Base-by-base conservation (phyloP, 1,284 basidiomycete genomes). In the Anthracocystis setariae region DNA sequence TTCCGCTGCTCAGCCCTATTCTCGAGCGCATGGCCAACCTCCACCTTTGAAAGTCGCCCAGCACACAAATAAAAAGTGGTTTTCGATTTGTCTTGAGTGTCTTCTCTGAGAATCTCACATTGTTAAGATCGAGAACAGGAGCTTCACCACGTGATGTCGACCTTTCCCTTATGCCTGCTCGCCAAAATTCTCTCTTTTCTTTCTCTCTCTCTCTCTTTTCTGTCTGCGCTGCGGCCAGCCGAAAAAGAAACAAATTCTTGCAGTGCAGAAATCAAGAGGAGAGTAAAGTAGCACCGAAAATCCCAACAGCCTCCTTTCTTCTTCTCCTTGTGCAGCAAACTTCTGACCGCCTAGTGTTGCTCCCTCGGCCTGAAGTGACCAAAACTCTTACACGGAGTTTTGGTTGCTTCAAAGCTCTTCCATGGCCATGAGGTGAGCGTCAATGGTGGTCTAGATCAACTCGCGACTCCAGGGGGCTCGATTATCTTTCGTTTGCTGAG, bases 301-400 rank as follows among this genome's bases (percentile, higher is more conserved):
- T 18, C n/a, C 9, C 37, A 15, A 21, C 13, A 61, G 27, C 18
- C n/a, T 53, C 47, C 58, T 70, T 68, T 43, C 68, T 65, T 71
- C 68, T 58, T 50, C 47, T 71, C 68, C 62, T 65, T 46, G 68
- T 71, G 68, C 68, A 71, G 68, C 68, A 71, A 71, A 71, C 68
- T 61, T 56, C 20, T 50, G 68, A 61, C 68, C 62, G 57, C 62
- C 68, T 71, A 64, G 68, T 71, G 68, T 71, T 71, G 68, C 68
- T 71, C 68, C 68, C 68, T 71, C 68, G 62, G 62, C 68, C 60
- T 59, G 53, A 46, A 52, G 48, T 17, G 23, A 13, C 17, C 13
- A 21, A 8, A n/a, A n/a, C n/a, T n/a, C 21, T 42, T 23, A 13
- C 24, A 18, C 23, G 10, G 8, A 18, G 46, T 9, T 13, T 17